phyloP scores from a whole-genome alignment of 768 basidiomycete genomes.

The Rossbeevera mucosa region DNA sequence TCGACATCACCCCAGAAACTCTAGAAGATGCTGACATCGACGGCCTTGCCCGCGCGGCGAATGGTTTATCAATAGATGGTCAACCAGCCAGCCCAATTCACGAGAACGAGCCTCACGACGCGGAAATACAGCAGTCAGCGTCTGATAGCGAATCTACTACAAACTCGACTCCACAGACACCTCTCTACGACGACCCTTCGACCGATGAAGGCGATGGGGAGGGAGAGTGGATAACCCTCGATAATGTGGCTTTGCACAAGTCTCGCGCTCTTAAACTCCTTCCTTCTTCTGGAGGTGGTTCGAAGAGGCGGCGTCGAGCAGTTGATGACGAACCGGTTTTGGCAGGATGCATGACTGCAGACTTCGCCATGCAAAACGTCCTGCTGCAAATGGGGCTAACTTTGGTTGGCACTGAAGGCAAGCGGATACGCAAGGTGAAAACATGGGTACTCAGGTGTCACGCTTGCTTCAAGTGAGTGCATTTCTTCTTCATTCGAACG shows the following conservation, averaged over 20 bases:
- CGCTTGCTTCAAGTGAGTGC: slow-evolving; percentile 94
- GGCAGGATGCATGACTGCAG: slow-evolving; percentile 94
- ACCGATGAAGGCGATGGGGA: slow-evolving; percentile 75
- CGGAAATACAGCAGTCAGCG: slow-evolving; percentile 24
- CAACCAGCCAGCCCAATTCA: slow-evolving; percentile 1
- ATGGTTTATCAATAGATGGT: slow-evolving; percentile 13
- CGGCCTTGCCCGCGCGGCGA: slow-evolving; percentile 11
- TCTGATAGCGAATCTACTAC: slow-evolving; percentile 1
- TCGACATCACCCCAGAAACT: background rate
- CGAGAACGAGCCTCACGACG: slow-evolving; percentile 32
- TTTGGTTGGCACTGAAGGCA: slow-evolving; percentile 86
- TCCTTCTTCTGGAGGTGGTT: slow-evolving; percentile 42
- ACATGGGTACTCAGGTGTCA: slow-evolving; percentile 97
- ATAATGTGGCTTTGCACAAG: slow-evolving; percentile 81
- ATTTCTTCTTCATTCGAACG: background rate
- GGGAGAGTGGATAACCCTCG: slow-evolving; percentile 96
- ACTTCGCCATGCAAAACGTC: slow-evolving; percentile 99
- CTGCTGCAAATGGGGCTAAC: slow-evolving; percentile 90
- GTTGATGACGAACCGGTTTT: slow-evolving; percentile 42
- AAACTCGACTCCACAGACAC: slow-evolving; percentile 18
- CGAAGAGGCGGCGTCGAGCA: slow-evolving; percentile 32
- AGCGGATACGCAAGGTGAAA: slow-evolving; percentile 83
- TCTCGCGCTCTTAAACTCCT: slow-evolving; percentile 82
- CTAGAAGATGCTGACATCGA: background rate
- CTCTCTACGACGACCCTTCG: slow-evolving; percentile 70